Base-by-base conservation (phyloP, 2,329 filamentous ascomycete species). In the Hortaea sp. region DNA sequence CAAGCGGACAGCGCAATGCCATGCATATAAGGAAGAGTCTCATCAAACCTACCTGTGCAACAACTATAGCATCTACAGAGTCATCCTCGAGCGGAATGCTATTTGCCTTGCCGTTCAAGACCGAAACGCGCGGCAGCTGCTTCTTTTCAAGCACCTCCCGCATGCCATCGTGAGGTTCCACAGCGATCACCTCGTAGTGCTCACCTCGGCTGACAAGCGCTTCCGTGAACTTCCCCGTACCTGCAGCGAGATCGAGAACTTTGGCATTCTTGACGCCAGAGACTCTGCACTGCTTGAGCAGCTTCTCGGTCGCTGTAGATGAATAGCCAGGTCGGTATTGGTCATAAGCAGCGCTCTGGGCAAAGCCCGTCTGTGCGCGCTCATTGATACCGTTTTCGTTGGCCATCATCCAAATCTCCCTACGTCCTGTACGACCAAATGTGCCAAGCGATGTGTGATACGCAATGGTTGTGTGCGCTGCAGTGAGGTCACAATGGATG, bases 161-260 rank as follows among this genome's bases (percentile, higher is more conserved):
- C 83, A 88, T 88, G n/a, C 70, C 73, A 46, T 66, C 67, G 57
- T 84, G 76, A 27, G 82, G 82, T 63, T 85, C 75, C 42, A 86
- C 68, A 41, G 81, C 76, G 40, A 80, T 57, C 51, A 88, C 69
- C 38, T 76, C 59, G 63, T 76, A 85, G 5, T 65, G 59, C 63
- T 86, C 84, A 0, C 72, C 67, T 29, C 81, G 68, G 10, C 63
- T 66, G 5, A 78, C 76, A 31, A 88, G 69, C 12, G 74, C 55
- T 60, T 82, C 78, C 0, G 82, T 85, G 57, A 85, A 81, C 57
- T 85, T 85, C 28, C 83, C 83, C 0, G 82, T 85, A 0, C 82
- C 82, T 3, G 81, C 79, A 1, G 75, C 82, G 12, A 86, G 68
- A 59, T 86, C 82, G 27, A 85, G 61, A 37, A 85, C 65, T 39